Evolutionary conservation across 2,329 filamentous ascomycete genomes (phyloP), one percentile per base, ranked within the genome.

Genomic region (Sporothrix pseudoabietina): DNA sequence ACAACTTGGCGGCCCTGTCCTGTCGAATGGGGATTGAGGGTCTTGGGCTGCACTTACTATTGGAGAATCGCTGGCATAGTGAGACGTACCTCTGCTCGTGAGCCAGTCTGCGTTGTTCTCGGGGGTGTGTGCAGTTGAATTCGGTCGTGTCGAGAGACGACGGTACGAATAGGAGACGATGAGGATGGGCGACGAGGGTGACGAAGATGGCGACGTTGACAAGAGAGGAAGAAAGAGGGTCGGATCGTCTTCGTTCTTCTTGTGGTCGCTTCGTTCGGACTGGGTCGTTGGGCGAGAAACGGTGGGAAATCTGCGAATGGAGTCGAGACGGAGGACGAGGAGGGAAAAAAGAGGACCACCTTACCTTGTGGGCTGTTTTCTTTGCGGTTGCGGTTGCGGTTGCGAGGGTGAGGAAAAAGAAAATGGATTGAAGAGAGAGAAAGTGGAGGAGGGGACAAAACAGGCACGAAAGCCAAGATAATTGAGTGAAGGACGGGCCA

Each of bases 1-100:
- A 35, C 55, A 59, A 35, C 54, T 12, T 35, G 8, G 55, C 30
- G 55, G 26, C 57, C 32, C 32, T 41, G 70, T 57, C 32, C n/a
- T 41, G 70, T 57, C 61, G 59, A 72, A 66, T 49, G 52, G 44
- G 47, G 57, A 26, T 26, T 19, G 55, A 35, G 26, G 9, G 66
- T 12, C 44, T 52, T 26, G 9, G 55, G 19, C 55, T 63, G 57
- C 55, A 57, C 68, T 6, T 71, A 55, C 66, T 49, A 73, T 73
- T 71, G 72, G 72, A 66, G 57, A 66, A 16, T 92, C 22, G 57
- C 41, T 71, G 69, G 61, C 69, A 65, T 39, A 49, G 72, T 71
- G 72, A 68, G 72, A 73, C 72, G 71, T 47, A 35, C 35, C 5
- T 35, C 8, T 35, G 35, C 8, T 35, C 8, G 66, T 69, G 65